phyloP scores from a whole-genome alignment of 1,284 basidiomycete species.

The Pholiota adiposa region DNA sequence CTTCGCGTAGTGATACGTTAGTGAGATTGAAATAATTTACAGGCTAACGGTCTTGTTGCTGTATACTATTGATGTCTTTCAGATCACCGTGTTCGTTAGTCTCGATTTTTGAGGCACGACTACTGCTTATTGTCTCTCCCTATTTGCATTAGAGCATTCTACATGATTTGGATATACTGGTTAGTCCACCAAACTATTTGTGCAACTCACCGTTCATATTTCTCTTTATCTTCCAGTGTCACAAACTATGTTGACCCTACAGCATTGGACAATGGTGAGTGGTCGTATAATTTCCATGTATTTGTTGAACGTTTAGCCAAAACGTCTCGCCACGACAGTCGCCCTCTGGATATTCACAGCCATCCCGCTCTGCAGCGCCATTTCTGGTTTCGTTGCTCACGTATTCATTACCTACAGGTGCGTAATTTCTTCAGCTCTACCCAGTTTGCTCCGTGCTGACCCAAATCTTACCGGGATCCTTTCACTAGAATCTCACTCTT shows the following conservation, averaged over 20 bases:
- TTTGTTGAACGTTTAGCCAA: not conserved
- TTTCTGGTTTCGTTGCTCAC: constrained; percentile 26
- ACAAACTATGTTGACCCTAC: constrained; percentile 22
- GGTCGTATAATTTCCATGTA: not conserved
- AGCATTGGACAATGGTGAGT: constrained; percentile 19
- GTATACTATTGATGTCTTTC: constrained; percentile 11
- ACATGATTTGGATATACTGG: constrained; percentile 28
- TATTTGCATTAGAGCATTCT: constrained; percentile 18
- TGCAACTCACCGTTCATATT: not conserved
- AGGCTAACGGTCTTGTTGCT: not conserved
- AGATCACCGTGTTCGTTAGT: constrained; percentile 7
- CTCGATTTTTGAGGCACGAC: not conserved
- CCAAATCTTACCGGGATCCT: not conserved
- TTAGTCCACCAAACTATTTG: constrained; percentile 1
- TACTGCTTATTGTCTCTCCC: not conserved
- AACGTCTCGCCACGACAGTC: constrained; percentile 10
- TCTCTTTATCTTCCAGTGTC: constrained; percentile 17
- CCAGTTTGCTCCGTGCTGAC: not conserved
- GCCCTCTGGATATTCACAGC: constrained; percentile 24
- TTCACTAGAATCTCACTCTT: constrained; percentile 18
- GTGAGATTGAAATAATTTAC: not conserved
- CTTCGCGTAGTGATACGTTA: not conserved
- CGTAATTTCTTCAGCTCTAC: not conserved
- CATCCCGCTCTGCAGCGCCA: constrained; percentile 25
- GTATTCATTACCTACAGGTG: constrained; percentile 26